These are phyloP conservation scores for Circinella umbellata DNA, from an alignment of 371 early-diverging fungal species.

Conservation along the genomic window DNA sequence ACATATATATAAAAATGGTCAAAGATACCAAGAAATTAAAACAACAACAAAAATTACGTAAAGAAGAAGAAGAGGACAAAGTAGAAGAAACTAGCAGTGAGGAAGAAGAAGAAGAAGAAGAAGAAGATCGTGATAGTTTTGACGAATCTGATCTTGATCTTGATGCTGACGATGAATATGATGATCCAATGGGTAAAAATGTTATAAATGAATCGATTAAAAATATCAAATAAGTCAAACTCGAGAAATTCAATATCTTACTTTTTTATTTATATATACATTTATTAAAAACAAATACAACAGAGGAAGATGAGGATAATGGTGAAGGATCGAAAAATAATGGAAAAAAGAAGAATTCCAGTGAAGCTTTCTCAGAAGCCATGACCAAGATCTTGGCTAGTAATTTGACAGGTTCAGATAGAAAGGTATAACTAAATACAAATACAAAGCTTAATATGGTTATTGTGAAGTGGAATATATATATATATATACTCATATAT, in stretches of 20 bases:
- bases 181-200: slow-evolving; percentile 9
- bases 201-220: no score
- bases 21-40: slow-evolving; percentile 12
- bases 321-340: background rate
- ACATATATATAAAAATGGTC: background rate
- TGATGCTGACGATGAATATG: slow-evolving; percentile 29
- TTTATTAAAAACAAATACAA: slow-evolving; percentile 3
- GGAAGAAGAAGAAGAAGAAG: background rate
- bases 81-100: no score
- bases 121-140: slow-evolving; percentile 13
- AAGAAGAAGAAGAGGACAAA: background rate
- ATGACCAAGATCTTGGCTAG: slow-evolving; percentile 75
- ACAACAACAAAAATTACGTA: slow-evolving; percentile 8
- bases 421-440: slow-evolving; percentile 28
- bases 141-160: slow-evolving; percentile 27
- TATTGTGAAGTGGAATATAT: background rate
- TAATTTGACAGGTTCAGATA: slow-evolving; percentile 53
- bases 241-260: background rate
- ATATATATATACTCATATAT: background rate
- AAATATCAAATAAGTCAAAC: slow-evolving; percentile 15
- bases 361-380: slow-evolving; percentile 62
- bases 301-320: slow-evolving; percentile 27
- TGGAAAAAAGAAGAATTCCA: slow-evolving; percentile 44
- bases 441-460: background rate
- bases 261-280: background rate